phyloP scores from a whole-genome alignment of 228 moss, liverwort and hornwort species.

The Sphagnum magellanicum region DNA sequence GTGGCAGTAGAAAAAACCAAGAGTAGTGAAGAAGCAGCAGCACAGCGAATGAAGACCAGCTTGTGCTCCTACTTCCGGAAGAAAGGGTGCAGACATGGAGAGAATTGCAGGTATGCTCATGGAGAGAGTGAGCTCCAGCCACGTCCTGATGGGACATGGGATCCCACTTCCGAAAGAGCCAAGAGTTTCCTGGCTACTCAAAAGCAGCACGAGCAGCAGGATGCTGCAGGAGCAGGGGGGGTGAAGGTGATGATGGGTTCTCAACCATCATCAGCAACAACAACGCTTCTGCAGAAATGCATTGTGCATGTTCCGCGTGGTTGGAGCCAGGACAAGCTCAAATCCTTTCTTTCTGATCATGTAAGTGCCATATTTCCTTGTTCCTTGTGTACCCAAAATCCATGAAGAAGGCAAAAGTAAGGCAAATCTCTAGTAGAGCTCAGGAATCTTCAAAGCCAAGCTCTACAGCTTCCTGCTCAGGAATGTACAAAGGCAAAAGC shows the following conservation, averaged over 20 bases:
- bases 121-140: conserved; percentile 87
- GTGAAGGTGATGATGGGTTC: conserved; percentile 10
- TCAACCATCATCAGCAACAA: background rate
- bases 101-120: conserved; percentile 79
- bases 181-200: conserved; percentile 33
- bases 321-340: conserved; percentile 74
- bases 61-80: conserved; percentile 93
- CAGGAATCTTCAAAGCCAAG: too few species aligned
- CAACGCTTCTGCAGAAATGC: conserved; percentile 51
- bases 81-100: conserved; percentile 73
- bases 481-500: too few species aligned
- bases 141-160: conserved; percentile 90
- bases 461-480: too few species aligned
- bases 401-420: too few species aligned
- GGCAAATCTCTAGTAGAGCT: too few species aligned
- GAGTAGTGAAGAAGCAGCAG: background rate
- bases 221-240: conserved; percentile 10
- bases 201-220: conserved; percentile 1
- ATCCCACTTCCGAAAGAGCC: conserved; percentile 86
- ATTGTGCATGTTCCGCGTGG: conserved; percentile 61
- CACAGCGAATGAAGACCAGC: conserved; percentile 50
- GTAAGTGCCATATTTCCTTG: conserved; percentile 27
- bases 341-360: conserved; percentile 68
- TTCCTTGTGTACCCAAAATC: background rate
- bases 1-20: too few species aligned